Conservation (phyloP, 768 basidiomycete species). For the Lentinula sp. region DNA sequence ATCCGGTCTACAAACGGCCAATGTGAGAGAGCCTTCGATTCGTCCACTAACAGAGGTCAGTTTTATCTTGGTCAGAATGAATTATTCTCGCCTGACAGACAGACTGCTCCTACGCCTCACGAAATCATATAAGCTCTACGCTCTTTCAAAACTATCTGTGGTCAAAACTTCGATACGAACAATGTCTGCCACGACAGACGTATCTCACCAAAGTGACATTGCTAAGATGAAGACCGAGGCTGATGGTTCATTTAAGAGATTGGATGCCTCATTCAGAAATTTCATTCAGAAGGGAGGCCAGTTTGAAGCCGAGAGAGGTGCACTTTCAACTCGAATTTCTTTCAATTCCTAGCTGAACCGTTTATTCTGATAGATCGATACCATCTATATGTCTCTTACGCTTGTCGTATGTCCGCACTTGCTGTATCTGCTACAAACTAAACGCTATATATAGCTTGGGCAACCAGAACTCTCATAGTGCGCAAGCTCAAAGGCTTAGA, state of each 20-base stretch:
- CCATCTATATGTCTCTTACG: conserved; percentile 83
- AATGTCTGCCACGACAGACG: conserved; percentile 15
- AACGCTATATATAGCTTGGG: conserved; percentile 62
- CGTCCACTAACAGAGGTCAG: too few species aligned
- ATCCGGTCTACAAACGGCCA: background rate
- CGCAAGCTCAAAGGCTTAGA: conserved; percentile 92
- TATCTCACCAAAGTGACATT: conserved; percentile 40
- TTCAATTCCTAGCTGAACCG: background rate
- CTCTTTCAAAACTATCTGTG: background rate
- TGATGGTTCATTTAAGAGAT: conserved; percentile 52
- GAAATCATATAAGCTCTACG: background rate
- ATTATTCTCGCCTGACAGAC: background rate
- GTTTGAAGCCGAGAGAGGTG: conserved; percentile 75
- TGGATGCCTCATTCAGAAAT: conserved; percentile 48
- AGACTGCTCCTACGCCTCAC: background rate
- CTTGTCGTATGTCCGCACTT: conserved; percentile 58
- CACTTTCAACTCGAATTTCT: conserved; percentile 10
- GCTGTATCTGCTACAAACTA: background rate
- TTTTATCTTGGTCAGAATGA: background rate
- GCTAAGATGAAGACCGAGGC: conserved; percentile 38
- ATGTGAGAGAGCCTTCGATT: background rate
- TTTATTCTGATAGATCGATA: conserved; percentile 58
- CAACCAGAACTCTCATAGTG: conserved; percentile 82
- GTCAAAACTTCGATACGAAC: background rate
- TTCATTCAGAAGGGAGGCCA: conserved; percentile 47